Conservation (phyloP, 768 basidiomycete species). For the Boletus edulis region DNA sequence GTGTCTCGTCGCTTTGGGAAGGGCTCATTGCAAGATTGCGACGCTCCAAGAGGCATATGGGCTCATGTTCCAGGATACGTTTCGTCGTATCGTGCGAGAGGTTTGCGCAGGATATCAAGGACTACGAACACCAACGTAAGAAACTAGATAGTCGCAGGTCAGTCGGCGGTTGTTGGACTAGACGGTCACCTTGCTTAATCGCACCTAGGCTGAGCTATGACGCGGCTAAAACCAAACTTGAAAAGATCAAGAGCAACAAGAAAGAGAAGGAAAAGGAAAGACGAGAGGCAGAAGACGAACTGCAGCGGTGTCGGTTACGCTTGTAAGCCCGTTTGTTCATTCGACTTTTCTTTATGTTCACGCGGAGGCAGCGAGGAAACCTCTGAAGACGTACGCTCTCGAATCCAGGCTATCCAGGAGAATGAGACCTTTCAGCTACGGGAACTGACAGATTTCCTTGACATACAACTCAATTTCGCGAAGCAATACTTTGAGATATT, state of each 20-base stretch:
- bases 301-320: constrained; percentile 65
- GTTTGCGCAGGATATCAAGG: constrained; percentile 74
- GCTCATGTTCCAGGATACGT: constrained; percentile 69
- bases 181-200: background rate
- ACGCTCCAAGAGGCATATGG: constrained; percentile 82
- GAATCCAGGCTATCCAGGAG: constrained; percentile 79
- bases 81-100: constrained; percentile 66
- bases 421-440: constrained; percentile 70
- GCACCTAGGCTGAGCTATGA: constrained; percentile 67
- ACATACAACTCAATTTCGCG: constrained; percentile 72
- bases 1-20: constrained; percentile 72
- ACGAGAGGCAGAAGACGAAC: constrained; percentile 78
- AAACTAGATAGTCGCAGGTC: constrained; percentile 85
- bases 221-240: constrained; percentile 65
- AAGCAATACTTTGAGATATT: constrained; percentile 72
- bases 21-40: constrained; percentile 83
- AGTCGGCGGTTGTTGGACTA: constrained; percentile 10
- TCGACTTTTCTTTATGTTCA: constrained; percentile 6
- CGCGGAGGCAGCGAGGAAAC: constrained; percentile 69
- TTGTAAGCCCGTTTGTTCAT: constrained; percentile 52
- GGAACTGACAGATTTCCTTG: constrained; percentile 69
- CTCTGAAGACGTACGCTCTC: constrained; percentile 75
- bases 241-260: constrained; percentile 67
- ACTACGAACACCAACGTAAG: constrained; percentile 78
- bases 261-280: constrained; percentile 79